Percentiles rank a stretch among this genome's conserved stretches.
Conservation (phyloP, 148 eudicot species). For the Silene conica region DNA sequence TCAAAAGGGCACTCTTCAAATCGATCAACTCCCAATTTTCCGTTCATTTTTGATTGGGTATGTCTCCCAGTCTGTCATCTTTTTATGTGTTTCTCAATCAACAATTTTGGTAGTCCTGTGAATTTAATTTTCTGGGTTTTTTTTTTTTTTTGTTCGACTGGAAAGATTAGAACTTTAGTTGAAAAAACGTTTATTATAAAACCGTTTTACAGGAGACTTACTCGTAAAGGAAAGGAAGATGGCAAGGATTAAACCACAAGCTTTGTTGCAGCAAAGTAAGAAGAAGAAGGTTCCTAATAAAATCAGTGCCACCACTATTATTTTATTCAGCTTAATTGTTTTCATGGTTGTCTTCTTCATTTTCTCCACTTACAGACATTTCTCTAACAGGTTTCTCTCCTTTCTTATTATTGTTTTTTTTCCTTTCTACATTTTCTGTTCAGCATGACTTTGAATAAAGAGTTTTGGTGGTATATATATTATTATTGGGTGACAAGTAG, state of each 20-base stretch:
- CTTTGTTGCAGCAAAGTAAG: conserved; percentile 86
- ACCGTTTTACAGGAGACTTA: too few relatives aligned
- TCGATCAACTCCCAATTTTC: too few relatives aligned
- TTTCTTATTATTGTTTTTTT: not conserved
- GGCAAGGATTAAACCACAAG: conserved; percentile 95
- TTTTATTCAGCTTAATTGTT: conserved; percentile 49
- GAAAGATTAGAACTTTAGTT: conserved; percentile 8
- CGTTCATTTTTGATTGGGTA: conserved; percentile 5
- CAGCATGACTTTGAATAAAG: too few relatives aligned
- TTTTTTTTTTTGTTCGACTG: not conserved
- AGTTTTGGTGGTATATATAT: too few relatives aligned
- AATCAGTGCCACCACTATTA: conserved; percentile 47
- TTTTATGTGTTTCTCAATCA: not conserved
- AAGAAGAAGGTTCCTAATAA: conserved; percentile 89
- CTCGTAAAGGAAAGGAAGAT: conserved; percentile 23
- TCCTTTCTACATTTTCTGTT: too few relatives aligned
- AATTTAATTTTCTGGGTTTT: conserved; percentile 7
- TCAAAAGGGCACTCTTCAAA: too few relatives aligned
- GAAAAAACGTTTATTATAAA: not conserved
- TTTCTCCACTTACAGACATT: conserved; percentile 60
- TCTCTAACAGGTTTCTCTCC: conserved; percentile 56
- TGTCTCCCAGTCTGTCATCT: conserved; percentile 12
- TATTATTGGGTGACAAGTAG: too few relatives aligned
- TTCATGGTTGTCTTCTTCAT: conserved; percentile 56
- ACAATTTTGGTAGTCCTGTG: not conserved